Base-by-base conservation (phyloP, 2,329 filamentous ascomycete species). In the Aspergillus sp. region DNA sequence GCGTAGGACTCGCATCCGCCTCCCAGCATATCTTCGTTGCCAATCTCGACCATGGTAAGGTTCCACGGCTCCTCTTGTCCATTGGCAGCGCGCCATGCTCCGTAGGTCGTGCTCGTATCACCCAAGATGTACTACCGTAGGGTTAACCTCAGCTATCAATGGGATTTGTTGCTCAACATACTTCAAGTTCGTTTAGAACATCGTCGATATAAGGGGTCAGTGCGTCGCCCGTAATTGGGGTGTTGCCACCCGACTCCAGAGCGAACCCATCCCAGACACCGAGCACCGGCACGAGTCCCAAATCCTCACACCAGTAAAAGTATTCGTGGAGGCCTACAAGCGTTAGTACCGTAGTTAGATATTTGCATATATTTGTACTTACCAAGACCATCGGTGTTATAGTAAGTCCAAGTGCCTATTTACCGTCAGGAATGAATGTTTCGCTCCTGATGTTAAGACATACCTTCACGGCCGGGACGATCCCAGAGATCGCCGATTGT, bases 21-120 rank as follows among this genome's bases (percentile, higher is more conserved):
- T 25, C 79, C 81, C 4, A 89, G 81, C 78, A 84, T 85, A 66
- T 90, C 88, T 70, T 90, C 88, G 70, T 90, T 90, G 60, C 88
- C 88, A 47, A 90, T 76, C 73, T 90, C 88, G 57, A 90, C 84
- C 65, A 84, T 87, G 10, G 82, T 78, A 52, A 90, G 79, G 30
- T 71, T 77, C 76, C 85, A 90, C 0, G 88, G 87, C 60, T 86
- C 79, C 0, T 85, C 81, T 66, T 89, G 84, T 3, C 88, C 88
- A 2, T 87, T 79, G 47, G 81, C 74, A 6, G 85, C 86, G 17
- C 87, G 85, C 6, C 81, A 73, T 4, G 81, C 78, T 39, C 74
- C 73, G n/a, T 69, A 74, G 12, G 65, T 49, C 2, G 74, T 77
- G 28, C 68, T 66, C 1, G 62, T 65, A 50, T 65, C 67, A 28